Evolutionary conservation across 495 filamentous ascomycete species (phyloP), one percentile per base, ranked within the genome.

Genomic region (Penicillium malachiteum): DNA sequence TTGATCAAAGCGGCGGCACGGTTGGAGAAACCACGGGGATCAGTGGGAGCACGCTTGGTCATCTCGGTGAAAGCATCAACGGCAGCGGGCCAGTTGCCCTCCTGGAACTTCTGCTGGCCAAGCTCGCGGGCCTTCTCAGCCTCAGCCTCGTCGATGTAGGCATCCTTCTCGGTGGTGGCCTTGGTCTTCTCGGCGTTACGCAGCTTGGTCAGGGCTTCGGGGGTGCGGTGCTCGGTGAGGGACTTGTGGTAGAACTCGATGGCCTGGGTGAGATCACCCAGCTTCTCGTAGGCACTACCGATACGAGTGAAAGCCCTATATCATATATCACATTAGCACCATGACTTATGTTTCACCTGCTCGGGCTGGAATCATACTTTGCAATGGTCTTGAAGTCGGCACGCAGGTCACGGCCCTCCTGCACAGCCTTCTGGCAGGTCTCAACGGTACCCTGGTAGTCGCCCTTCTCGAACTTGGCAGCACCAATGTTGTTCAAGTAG

Each of bases 321-420:
- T 26, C 21, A 26, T 17, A 7, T 12, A 48, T 13, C 10, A 13
- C 26, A 53, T 33, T 34, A 48, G 47, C 35, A 8, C 21, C 21
- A 26, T 26, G 21, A 26, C 21, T 26, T 2, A 1, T 26, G 21
- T 26, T 26, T 26, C 21, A 26, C 21, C 21, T 26, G 21, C 21
- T 26, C 21, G 21, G n/a, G 21, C 21, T 26, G 21, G 10, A 16
- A 71, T 52, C 47, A 31, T 78, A 91, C 85, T 97, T 98, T 65
- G 94, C 94, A 64, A 97, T 90, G 57, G 89, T 78, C 82, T 97
- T 97, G 78, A 97, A 99, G 74, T 97, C 95, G 51, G 93, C 90
- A 34, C 91, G 85, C 48, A 91, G 80, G 50, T 88, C 81, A 43
- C 95, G 76, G 54, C 92, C 94, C 72, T 96, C 87, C 66, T 96